Percentiles rank a stretch among this genome's conserved stretches.
These are phyloP conservation scores for Ogataea sp. DNA, from an alignment of 805 yeast genomes.

Conservation along the genomic window DNA sequence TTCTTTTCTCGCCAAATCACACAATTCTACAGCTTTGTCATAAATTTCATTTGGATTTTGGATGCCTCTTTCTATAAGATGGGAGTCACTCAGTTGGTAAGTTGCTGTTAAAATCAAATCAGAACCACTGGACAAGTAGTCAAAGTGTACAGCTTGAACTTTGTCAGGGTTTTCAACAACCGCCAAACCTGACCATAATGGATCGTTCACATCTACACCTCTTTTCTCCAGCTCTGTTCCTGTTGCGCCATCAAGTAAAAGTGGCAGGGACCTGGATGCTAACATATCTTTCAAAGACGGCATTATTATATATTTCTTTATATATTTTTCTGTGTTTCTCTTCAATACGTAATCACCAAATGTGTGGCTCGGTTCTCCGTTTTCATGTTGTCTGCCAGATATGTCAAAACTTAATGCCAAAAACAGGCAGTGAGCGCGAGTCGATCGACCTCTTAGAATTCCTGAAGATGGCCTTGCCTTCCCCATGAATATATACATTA, in stretches of 20 bases:
- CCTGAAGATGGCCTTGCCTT: too few species aligned
- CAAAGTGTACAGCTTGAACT: conserved; percentile 39
- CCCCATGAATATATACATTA: too few species aligned
- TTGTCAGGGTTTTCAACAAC: conserved; percentile 34
- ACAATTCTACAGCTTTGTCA: conserved; percentile 16
- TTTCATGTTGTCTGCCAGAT: neutral
- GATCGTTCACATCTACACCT: conserved; percentile 34
- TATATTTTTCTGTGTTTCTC: too few species aligned
- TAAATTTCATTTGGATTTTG: conserved; percentile 7
- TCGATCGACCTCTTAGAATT: too few species aligned
- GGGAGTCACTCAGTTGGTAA: conserved; percentile 48
- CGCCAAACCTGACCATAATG: conserved; percentile 57
- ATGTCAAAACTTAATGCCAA: neutral
- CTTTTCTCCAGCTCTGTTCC: conserved; percentile 54
- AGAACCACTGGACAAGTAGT: conserved; percentile 47
- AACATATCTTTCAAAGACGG: neutral
- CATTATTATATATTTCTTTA: too few species aligned
- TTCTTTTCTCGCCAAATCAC: conserved; percentile 12
- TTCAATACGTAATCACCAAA: too few species aligned
- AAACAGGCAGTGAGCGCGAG: neutral
- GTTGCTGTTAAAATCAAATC: conserved; percentile 48
- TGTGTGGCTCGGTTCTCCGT: too few species aligned
- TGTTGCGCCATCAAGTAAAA: conserved; percentile 52
- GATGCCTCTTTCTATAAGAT: conserved; percentile 23
- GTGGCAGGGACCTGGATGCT: conserved; percentile 1